Conservation (phyloP, 306 rosid species). For the Castanea mollissima region DNA sequence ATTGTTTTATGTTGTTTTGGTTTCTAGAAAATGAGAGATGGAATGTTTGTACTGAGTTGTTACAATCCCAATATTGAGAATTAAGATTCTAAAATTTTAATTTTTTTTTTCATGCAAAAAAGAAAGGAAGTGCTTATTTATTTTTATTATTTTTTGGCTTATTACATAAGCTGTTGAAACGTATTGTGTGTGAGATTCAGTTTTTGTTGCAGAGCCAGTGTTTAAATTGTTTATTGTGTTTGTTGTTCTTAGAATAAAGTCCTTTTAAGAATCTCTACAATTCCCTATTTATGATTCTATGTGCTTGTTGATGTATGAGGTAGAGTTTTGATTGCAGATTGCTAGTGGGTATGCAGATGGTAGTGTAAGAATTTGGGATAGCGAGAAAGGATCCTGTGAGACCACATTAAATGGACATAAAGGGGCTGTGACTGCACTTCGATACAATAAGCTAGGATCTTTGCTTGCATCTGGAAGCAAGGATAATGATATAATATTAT, state of each 20-base stretch:
- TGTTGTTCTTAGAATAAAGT: background rate
- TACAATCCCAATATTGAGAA: no score
- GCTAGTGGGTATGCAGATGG: slow-evolving; percentile 91
- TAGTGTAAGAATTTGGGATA: slow-evolving; percentile 80
- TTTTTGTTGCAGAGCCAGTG: background rate
- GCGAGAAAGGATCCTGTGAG: slow-evolving; percentile 71
- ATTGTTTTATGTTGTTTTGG: background rate
- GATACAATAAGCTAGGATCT: slow-evolving; percentile 68
- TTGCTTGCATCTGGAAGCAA: slow-evolving; percentile 92
- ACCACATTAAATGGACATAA: slow-evolving; percentile 89
- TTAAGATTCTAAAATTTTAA: no score
- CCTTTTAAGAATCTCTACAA: background rate
- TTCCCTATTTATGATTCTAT: background rate
- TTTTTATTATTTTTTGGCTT: no score
- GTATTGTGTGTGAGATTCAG: no score
- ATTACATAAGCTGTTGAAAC: background rate
- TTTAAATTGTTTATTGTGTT: background rate
- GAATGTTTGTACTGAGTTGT: background rate
- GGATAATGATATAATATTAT: slow-evolving; percentile 77
- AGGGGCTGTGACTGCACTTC: slow-evolving; percentile 81
- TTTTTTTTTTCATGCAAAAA: no score
- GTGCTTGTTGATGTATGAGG: background rate
- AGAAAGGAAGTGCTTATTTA: no score
- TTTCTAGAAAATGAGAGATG: background rate
- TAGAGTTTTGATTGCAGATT: slow-evolving; percentile 43